Percentiles rank a stretch among this genome's conserved stretches.
These are phyloP conservation scores for Pestalotiopsis sp. DNA, from an alignment of 2,329 filamentous ascomycete genomes.

Conservation along the genomic window DNA sequence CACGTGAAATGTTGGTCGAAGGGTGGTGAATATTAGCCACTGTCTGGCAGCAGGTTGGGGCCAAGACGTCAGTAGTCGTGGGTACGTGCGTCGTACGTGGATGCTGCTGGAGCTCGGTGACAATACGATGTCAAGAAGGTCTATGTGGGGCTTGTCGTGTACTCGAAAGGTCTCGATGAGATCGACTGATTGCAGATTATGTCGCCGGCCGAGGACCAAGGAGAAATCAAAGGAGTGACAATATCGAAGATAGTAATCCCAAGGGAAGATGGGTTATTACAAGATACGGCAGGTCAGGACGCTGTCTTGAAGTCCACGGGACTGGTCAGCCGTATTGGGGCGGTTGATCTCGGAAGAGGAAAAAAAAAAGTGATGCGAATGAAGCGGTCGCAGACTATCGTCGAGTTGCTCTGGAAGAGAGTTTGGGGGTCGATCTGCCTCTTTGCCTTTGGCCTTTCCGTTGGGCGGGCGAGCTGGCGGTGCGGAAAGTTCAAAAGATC, in stretches of 20 bases:
- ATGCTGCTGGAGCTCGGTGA: slow-evolving; percentile 8
- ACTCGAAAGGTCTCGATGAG: neutral
- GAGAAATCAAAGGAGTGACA: slow-evolving; percentile 18
- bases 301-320: slow-evolving; percentile 18
- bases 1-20: neutral
- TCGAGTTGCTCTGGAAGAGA: neutral
- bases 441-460: neutral
- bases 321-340: slow-evolving; percentile 8
- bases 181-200: slow-evolving; percentile 10
- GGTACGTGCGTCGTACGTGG: slow-evolving; percentile 1
- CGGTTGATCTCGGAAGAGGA: slow-evolving; percentile 9
- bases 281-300: slow-evolving; percentile 16
- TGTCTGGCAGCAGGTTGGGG: neutral
- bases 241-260: slow-evolving; percentile 20
- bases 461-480: neutral
- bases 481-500: neutral
- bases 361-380: neutral
- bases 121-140: slow-evolving; percentile 14
- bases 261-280: slow-evolving; percentile 17
- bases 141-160: neutral
- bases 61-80: slow-evolving; percentile 1
- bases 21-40: slow-evolving; percentile 19
- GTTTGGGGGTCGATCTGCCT: slow-evolving; percentile 7
- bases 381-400: slow-evolving; percentile 4
- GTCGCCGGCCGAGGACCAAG: slow-evolving; percentile 9